Conservation (phyloP, 78 protist genomes). For the Anaeramoeba ignava region DNA sequence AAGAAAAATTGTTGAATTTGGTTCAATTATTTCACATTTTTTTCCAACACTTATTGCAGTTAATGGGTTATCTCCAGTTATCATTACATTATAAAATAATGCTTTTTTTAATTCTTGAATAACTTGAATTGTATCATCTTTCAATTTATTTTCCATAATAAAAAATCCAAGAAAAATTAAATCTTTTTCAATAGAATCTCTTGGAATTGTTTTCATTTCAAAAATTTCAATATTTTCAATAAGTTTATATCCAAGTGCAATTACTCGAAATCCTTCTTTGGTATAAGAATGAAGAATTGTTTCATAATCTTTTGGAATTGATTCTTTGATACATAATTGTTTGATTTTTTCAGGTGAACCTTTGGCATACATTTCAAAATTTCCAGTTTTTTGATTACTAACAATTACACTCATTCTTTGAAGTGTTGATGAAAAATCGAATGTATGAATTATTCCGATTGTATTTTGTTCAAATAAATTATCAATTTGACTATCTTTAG, state of each 20-base stretch:
- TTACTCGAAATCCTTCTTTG: slow-evolving; percentile 56
- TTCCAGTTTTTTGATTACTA: neutral
- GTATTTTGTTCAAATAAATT: too few species aligned
- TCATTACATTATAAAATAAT: slow-evolving; percentile 48
- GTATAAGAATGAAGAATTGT: slow-evolving; percentile 32
- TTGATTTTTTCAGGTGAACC: slow-evolving; percentile 73
- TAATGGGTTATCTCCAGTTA: slow-evolving; percentile 66
- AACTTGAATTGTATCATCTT: slow-evolving; percentile 27
- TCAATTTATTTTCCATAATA: slow-evolving; percentile 12
- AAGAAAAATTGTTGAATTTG: too few species aligned
- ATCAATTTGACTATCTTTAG: too few species aligned
- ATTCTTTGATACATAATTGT: slow-evolving; percentile 19
- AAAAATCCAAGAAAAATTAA: slow-evolving; percentile 21
- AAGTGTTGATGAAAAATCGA: slow-evolving; percentile 36
- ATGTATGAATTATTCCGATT: slow-evolving; percentile 30
- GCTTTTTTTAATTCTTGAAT: slow-evolving; percentile 39
- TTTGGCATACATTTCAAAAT: slow-evolving; percentile 29
- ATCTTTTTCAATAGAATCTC: slow-evolving; percentile 33
- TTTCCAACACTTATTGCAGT: slow-evolving; percentile 72
- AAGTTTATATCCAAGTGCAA: slow-evolving; percentile 46
- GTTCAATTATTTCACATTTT: slow-evolving; percentile 50
- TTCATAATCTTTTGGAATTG: slow-evolving; percentile 39
- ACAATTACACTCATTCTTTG: slow-evolving; percentile 62
- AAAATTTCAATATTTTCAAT: too few species aligned
- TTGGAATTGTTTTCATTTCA: neutral